A percentile compares a stretch with the other conserved stretches of the same genome.
Evolutionary conservation across 2,329 filamentous ascomycete genomes (phyloP).

Genomic region (Diatrype stigma): DNA sequence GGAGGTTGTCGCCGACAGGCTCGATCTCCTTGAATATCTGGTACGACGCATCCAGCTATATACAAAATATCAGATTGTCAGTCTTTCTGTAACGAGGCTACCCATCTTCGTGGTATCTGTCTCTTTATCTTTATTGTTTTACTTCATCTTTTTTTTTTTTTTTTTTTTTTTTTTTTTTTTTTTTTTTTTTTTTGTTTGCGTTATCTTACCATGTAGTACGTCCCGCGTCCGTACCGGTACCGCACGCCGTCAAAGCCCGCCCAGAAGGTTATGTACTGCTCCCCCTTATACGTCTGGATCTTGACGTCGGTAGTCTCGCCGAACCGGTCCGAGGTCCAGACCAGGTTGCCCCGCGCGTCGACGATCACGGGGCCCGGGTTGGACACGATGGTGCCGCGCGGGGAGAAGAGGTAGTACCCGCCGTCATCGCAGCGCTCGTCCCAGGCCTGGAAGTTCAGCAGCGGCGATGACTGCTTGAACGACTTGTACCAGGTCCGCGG

Average conservation of each 20-base stretch:
- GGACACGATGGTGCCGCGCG: constrained; percentile 9
- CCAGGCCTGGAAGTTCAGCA: constrained; percentile 13
- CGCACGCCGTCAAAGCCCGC: constrained; percentile 2
- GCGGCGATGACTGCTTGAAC: constrained; percentile 6
- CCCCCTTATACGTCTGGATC: constrained; percentile 25
- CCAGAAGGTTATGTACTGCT: constrained; percentile 29
- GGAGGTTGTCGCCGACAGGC: neutral
- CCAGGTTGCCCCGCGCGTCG: constrained; percentile 10
- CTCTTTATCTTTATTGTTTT: too few relatives aligned
- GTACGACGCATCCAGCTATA: constrained; percentile 10
- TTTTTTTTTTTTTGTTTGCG: neutral
- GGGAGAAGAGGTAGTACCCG: constrained; percentile 9
- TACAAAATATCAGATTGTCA: too few relatives aligned
- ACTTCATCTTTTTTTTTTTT: too few relatives aligned
- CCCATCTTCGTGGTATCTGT: too few relatives aligned
- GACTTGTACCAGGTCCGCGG: constrained; percentile 10
- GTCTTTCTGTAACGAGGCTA: too few relatives aligned
- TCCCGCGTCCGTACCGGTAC: constrained; percentile 7
- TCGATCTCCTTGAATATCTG: constrained; percentile 11
- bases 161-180: too few relatives aligned
- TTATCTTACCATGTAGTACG: constrained; percentile 4
- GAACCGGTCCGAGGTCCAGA: constrained; percentile 12
- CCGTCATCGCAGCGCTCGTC: constrained; percentile 8
- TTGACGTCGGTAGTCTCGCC: constrained; percentile 9
- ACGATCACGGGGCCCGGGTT: constrained; percentile 13